A percentile compares a stretch with the other conserved stretches of the same genome.
Evolutionary conservation across 2,329 filamentous ascomycete genomes (phyloP).

Genomic region (Akanthomyces muscarius): DNA sequence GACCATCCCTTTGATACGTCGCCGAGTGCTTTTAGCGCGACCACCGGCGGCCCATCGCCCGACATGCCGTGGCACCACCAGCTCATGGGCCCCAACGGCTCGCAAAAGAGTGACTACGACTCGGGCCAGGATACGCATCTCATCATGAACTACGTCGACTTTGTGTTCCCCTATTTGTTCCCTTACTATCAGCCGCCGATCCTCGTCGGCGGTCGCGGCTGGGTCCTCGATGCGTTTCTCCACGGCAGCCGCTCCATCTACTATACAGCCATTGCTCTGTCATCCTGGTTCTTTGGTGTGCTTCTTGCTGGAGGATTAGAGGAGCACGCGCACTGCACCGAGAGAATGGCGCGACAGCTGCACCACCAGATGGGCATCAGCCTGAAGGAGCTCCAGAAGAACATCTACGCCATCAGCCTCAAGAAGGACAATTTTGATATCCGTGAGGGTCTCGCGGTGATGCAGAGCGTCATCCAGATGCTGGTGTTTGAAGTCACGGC

Average conservation of each 20-base stretch:
- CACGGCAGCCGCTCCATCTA: slow-evolving; percentile 54
- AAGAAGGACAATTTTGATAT: slow-evolving; percentile 29
- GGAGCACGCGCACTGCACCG: slow-evolving; percentile 33
- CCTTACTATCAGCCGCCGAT: slow-evolving; percentile 58
- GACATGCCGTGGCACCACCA: slow-evolving; percentile 33
- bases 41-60: slow-evolving; percentile 24
- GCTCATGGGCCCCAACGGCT: slow-evolving; percentile 17
- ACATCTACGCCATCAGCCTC: slow-evolving; percentile 36
- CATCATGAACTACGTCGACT: slow-evolving; percentile 58
- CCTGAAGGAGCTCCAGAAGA: slow-evolving; percentile 40
- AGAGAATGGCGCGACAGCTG: slow-evolving; percentile 36
- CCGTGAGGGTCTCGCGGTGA: slow-evolving; percentile 35
- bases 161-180: slow-evolving; percentile 59
- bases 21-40: slow-evolving; percentile 7
- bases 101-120: slow-evolving; percentile 22
- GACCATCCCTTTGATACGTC: slow-evolving; percentile 11
- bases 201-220: slow-evolving; percentile 54
- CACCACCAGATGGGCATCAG: slow-evolving; percentile 43
- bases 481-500: slow-evolving; percentile 49
- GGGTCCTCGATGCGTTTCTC: slow-evolving; percentile 52
- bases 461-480: slow-evolving; percentile 51
- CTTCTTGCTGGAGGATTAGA: slow-evolving; percentile 34
- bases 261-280: slow-evolving; percentile 53
- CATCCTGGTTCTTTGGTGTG: slow-evolving; percentile 53
- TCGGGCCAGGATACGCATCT: slow-evolving; percentile 33